Percentiles rank a stretch among this genome's conserved stretches.
phyloP scores from a whole-genome alignment of 2,329 filamentous ascomycete genomes.

The Calonectria pseudoturangicola region DNA sequence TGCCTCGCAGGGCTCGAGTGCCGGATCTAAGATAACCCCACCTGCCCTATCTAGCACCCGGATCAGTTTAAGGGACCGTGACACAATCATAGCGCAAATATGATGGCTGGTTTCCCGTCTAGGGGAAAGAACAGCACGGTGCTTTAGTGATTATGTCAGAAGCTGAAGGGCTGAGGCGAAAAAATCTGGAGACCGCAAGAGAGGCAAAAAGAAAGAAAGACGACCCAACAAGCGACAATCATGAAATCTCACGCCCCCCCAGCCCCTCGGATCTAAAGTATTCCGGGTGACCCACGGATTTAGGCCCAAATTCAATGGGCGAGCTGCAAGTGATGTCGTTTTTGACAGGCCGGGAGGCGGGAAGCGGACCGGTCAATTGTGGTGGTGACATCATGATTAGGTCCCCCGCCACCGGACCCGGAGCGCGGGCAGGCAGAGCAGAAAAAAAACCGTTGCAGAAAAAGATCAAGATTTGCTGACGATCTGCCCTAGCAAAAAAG shows the following conservation, averaged over 20 bases:
- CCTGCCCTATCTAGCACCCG: background rate
- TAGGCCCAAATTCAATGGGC: background rate
- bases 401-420: constrained; percentile 20
- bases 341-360: constrained; percentile 1
- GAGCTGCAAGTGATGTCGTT: constrained; percentile 1
- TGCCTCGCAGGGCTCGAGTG: background rate
- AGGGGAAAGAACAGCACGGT: background rate
- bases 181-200: constrained; percentile 1
- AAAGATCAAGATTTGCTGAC: background rate
- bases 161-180: constrained; percentile 7
- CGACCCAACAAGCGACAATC: background rate
- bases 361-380: background rate
- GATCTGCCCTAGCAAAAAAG: background rate
- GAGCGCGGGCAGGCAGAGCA: constrained; percentile 5
- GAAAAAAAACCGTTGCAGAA: constrained; percentile 7
- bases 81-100: constrained; percentile 7
- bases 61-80: background rate
- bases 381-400: constrained; percentile 24
- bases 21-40: constrained; percentile 1
- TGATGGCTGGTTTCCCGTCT: background rate
- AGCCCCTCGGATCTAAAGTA: background rate
- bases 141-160: constrained; percentile 15
- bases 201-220: constrained; percentile 13
- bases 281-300: background rate
- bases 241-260: background rate